A percentile compares a stretch with the other conserved stretches of the same genome.
Evolutionary conservation across 345 rosid species (phyloP).

Genomic region (Eucalyptus virginea): DNA sequence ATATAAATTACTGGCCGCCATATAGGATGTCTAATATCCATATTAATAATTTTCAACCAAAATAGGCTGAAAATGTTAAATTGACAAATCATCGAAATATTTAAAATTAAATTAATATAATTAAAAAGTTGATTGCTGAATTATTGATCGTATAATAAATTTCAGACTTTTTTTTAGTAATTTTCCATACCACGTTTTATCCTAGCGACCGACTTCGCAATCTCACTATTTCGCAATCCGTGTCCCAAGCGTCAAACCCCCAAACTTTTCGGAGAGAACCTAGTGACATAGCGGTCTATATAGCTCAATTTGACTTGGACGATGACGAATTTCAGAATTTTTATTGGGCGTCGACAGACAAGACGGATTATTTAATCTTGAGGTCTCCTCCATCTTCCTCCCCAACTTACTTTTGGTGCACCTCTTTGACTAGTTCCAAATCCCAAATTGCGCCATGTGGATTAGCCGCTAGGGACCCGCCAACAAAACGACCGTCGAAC

Average conservation of each 20-base stretch:
- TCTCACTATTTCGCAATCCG: background rate
- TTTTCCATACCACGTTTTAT: background rate
- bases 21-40: accelerated
- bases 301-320: background rate
- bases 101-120: no score
- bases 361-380: background rate
- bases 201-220: background rate
- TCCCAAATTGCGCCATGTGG: background rate
- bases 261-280: background rate
- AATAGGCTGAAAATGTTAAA: no score
- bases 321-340: no score
- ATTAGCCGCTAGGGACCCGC: background rate
- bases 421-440: background rate
- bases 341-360: background rate
- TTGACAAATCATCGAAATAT: no score
- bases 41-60: no score
- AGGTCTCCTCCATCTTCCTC: background rate
- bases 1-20: no score
- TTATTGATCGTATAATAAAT: background rate
- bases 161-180: background rate
- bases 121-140: no score
- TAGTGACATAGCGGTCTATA: background rate
- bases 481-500: background rate
- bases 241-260: background rate
- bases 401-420: background rate